Conservation (phyloP, 2,329 filamentous ascomycete species). For the Epichloe amarillans region DNA sequence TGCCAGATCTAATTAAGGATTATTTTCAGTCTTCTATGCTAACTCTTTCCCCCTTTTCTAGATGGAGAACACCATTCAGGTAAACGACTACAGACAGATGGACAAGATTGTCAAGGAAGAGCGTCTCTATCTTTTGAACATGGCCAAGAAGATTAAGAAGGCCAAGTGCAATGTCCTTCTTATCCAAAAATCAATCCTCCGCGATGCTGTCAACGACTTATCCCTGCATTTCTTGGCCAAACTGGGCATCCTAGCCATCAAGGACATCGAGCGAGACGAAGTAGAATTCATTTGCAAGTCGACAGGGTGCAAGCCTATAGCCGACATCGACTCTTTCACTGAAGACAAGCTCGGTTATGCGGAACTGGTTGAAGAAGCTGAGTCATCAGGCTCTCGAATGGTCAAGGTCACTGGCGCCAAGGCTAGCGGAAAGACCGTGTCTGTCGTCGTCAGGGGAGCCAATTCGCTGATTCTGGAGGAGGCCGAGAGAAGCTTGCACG, state of each 20-base stretch:
- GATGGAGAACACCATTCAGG: conserved; percentile 99
- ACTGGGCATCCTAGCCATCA: conserved; percentile 87
- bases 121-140: conserved; percentile 91
- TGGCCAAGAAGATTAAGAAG: conserved; percentile 99
- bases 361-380: conserved; percentile 85
- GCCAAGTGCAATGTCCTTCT: conserved; percentile 97
- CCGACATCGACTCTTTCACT: conserved; percentile 95
- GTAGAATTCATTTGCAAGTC: conserved; percentile 99
- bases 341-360: conserved; percentile 95
- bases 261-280: conserved; percentile 97
- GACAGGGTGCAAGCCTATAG: conserved; percentile 96
- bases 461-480: conserved; percentile 93
- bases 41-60: conserved; percentile 17
- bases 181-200: conserved; percentile 96
- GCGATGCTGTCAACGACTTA: conserved; percentile 94
- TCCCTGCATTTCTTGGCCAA: conserved; percentile 96
- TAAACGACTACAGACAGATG: conserved; percentile 99
- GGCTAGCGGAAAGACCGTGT: conserved; percentile 74
- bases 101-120: conserved; percentile 99
- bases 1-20: conserved; percentile 7
- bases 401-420: conserved; percentile 92
- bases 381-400: conserved; percentile 77
- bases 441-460: conserved; percentile 85
- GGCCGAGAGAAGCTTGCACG: conserved; percentile 90
- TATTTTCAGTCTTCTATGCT: background rate